Percentiles rank a stretch among this genome's conserved stretches.
phyloP scores from a whole-genome alignment of 345 rosid genomes.

The Eucalyptus brandiana region DNA sequence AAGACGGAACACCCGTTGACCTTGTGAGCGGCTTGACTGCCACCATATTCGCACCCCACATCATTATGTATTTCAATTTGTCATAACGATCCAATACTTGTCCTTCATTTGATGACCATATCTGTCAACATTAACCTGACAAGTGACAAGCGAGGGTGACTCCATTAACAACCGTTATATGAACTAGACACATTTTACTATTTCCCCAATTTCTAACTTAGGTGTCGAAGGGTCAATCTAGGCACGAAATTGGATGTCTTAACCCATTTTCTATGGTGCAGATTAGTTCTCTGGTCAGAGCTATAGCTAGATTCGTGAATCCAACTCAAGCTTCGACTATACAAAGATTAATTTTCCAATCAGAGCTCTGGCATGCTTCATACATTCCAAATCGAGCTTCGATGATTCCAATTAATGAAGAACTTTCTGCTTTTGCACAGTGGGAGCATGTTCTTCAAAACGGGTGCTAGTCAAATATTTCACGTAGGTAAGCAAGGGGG shows the following conservation, averaged over 20 bases:
- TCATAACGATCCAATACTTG: neutral
- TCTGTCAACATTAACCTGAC: neutral
- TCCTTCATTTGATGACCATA: neutral
- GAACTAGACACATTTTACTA: neutral
- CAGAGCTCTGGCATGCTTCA: neutral
- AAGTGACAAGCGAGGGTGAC: neutral
- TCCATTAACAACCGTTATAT: neutral
- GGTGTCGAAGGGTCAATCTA: neutral
- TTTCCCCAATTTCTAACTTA: neutral
- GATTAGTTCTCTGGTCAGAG: neutral
- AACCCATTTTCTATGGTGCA: neutral
- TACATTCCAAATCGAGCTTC: neutral
- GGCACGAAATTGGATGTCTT: neutral
- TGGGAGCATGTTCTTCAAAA: neutral
- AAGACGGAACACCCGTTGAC: neutral
- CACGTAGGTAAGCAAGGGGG: neutral
- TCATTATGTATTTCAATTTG: neutral
- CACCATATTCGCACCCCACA: neutral
- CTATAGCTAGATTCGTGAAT: neutral
- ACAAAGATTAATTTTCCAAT: neutral
- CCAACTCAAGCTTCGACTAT: neutral
- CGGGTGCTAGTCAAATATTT: neutral
- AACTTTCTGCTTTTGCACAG: neutral
- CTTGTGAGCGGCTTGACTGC: neutral
- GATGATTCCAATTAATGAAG: neutral